A percentile compares a stretch with the other conserved stretches of the same genome.
Evolutionary conservation across 768 basidiomycete genomes (phyloP).

Genomic region (Bullera alba): DNA sequence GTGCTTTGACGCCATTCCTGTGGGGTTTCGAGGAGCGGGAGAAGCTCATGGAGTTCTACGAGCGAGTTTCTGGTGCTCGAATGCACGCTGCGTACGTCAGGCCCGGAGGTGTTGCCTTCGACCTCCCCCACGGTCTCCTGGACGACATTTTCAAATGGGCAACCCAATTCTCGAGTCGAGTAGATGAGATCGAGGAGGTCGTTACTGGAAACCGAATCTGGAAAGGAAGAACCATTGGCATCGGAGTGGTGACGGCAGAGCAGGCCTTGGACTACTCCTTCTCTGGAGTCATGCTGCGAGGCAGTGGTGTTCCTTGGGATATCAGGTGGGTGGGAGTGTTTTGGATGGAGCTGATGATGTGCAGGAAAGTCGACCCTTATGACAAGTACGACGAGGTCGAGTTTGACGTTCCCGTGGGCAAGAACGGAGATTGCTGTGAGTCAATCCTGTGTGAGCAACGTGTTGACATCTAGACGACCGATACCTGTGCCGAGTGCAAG

Average conservation of each 20-base stretch:
- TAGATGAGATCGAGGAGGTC: constrained; percentile 98
- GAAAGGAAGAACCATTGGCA: constrained; percentile 86
- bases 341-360: background rate
- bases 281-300: constrained; percentile 93
- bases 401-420: constrained; percentile 93
- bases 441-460: background rate
- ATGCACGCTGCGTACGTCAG: constrained; percentile 96
- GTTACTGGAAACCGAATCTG: constrained; percentile 96
- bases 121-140: constrained; percentile 94
- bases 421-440: constrained; percentile 83
- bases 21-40: constrained; percentile 99
- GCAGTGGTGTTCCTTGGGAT: constrained; percentile 92
- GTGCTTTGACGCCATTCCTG: constrained; percentile 94
- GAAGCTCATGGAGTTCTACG: constrained; percentile 99
- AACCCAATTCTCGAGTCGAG: constrained; percentile 79
- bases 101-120: constrained; percentile 95
- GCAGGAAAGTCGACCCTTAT: constrained; percentile 73
- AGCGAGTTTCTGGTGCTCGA: constrained; percentile 95
- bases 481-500: constrained; percentile 94
- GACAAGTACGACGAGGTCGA: constrained; percentile 98
- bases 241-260: constrained; percentile 85
- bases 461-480: constrained; percentile 60
- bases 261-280: constrained; percentile 87
- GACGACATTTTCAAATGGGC: constrained; percentile 98
- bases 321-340: constrained; percentile 50